A percentile compares a stretch with the other conserved stretches of the same genome.
Conservation (phyloP, 306 rosid genomes). For the Parietaria judaica region DNA sequence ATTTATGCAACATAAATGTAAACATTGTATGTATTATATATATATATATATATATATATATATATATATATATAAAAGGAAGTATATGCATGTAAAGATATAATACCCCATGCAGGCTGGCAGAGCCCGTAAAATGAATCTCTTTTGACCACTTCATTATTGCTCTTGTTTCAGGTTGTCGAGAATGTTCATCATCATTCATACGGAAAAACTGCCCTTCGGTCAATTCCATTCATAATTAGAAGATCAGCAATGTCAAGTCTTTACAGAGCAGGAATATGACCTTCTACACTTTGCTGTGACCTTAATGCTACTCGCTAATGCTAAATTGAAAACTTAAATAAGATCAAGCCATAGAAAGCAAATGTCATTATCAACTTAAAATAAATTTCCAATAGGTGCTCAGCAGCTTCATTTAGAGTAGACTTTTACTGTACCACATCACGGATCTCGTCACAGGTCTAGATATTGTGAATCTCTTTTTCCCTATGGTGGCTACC, state of each 20-base stretch:
- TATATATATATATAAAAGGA: too few relatives aligned
- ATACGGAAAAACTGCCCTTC: slow-evolving; percentile 47
- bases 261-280: slow-evolving; percentile 3
- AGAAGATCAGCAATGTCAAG: slow-evolving; percentile 3
- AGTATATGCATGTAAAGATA: not conserved
- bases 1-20: too few relatives aligned
- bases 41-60: too few relatives aligned
- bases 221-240: slow-evolving; percentile 20
- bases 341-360: not conserved
- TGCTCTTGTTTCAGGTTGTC: slow-evolving; percentile 91
- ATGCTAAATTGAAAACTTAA: not conserved
- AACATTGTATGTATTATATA: too few relatives aligned
- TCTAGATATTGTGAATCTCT: too few relatives aligned
- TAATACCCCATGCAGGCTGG: slow-evolving; percentile 95
- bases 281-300: not conserved
- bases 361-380: not conserved
- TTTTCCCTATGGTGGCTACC: too few relatives aligned
- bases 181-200: slow-evolving; percentile 48
- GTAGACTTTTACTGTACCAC: too few relatives aligned
- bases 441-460: too few relatives aligned
- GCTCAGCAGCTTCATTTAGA: not conserved
- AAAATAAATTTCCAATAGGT: not conserved
- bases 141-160: slow-evolving; percentile 81
- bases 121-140: slow-evolving; percentile 81
- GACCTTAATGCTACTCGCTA: not conserved